Evolutionary conservation across 768 basidiomycete genomes (phyloP).

Genomic region (Suillus placidus): DNA sequence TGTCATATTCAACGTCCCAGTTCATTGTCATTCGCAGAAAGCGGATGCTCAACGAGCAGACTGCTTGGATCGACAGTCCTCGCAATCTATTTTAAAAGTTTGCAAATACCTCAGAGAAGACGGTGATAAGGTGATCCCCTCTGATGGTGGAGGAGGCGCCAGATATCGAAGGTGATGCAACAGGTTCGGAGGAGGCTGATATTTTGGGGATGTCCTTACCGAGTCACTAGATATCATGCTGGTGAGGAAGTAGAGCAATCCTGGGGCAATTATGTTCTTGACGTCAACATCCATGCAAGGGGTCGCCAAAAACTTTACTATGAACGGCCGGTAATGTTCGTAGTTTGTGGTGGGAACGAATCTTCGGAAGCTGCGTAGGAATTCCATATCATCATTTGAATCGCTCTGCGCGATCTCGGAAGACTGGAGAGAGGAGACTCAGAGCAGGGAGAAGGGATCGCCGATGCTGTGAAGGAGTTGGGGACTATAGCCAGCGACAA

Average conservation of each 20-base stretch:
- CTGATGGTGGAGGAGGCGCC: background rate
- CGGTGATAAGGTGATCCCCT: background rate
- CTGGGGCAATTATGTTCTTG: constrained; percentile 26
- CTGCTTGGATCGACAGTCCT: background rate
- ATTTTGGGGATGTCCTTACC: too few species aligned
- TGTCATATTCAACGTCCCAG: background rate
- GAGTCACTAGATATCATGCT: constrained; percentile 22
- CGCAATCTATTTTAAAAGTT: background rate
- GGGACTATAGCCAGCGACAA: background rate
- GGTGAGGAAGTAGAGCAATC: constrained; percentile 23
- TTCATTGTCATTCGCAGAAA: background rate
- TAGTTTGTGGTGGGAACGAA: constrained; percentile 25
- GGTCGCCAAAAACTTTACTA: constrained; percentile 14
- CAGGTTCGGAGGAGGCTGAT: constrained; percentile 10
- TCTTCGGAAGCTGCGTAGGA: constrained; percentile 21
- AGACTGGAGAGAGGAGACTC: background rate
- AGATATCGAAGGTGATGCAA: background rate
- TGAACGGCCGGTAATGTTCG: constrained; percentile 25
- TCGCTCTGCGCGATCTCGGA: background rate
- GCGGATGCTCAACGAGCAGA: background rate
- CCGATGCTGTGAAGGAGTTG: background rate
- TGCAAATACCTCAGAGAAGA: background rate
- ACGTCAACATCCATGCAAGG: constrained; percentile 14
- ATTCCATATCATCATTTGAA: background rate
- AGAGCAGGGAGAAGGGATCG: background rate